Percentiles rank a stretch among this genome's conserved stretches.
phyloP scores from a whole-genome alignment of 352 stramenopile species.

The Globisporangium radiosum region DNA sequence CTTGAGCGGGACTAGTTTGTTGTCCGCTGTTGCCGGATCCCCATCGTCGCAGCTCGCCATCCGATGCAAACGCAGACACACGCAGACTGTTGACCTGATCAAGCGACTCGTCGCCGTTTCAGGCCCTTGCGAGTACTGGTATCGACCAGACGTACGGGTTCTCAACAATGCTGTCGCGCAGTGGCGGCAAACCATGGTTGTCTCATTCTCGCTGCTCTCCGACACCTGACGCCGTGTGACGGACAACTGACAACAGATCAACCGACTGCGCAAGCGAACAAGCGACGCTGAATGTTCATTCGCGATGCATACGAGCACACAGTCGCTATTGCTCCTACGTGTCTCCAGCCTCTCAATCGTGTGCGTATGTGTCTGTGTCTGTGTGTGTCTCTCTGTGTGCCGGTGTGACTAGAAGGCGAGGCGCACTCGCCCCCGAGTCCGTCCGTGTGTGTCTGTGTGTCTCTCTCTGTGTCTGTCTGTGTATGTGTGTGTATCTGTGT shows the following conservation, averaged over 20 bases:
- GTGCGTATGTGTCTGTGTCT: background rate
- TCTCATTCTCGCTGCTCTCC: too few relatives aligned
- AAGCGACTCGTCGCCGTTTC: background rate
- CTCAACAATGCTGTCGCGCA: too few relatives aligned
- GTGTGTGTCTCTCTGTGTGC: conserved; percentile 8
- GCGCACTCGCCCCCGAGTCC: conserved; percentile 2
- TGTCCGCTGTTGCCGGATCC: background rate
- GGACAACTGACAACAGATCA: too few relatives aligned
- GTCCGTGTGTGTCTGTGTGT: conserved; percentile 21
- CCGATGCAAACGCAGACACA: background rate
- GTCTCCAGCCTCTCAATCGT: too few relatives aligned
- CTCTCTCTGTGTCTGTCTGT: conserved; percentile 7
- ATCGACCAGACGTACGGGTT: background rate
- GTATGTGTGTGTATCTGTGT: conserved; percentile 10
- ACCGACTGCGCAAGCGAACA: too few relatives aligned
- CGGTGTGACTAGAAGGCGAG: background rate
- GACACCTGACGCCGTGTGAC: too few relatives aligned
- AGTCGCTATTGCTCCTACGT: too few relatives aligned
- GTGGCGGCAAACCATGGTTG: too few relatives aligned
- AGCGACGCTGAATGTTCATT: too few relatives aligned
- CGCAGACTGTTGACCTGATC: background rate
- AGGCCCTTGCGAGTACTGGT: background rate
- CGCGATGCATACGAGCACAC: too few relatives aligned
- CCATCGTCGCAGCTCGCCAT: background rate
- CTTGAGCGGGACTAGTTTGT: background rate